Evolutionary conservation across 306 rosid species (phyloP).

Genomic region (Crataegus laevigata): DNA sequence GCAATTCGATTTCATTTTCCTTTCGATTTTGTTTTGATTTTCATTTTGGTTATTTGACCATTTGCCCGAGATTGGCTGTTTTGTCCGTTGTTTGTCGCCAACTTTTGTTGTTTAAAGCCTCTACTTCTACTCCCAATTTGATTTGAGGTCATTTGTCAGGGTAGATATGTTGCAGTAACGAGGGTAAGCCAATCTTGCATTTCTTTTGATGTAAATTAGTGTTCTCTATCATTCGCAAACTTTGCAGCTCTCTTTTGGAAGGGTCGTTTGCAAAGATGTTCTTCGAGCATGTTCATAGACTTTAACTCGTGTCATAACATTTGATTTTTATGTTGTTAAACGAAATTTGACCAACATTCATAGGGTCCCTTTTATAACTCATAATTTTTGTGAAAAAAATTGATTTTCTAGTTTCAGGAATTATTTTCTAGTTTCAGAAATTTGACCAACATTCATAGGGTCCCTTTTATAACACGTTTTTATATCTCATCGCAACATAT

Average conservation of each 20-base stretch:
- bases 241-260: background rate
- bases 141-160: background rate
- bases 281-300: background rate
- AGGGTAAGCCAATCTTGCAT: background rate
- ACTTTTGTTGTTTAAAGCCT: background rate
- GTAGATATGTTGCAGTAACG: background rate
- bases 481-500: no score
- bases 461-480: no score
- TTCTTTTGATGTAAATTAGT: background rate
- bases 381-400: no score
- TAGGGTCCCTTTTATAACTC: no score
- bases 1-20: background rate
- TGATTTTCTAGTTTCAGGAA: no score
- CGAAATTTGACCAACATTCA: no score
- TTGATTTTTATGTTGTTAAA: no score
- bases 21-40: background rate
- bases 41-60: background rate
- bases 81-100: background rate
- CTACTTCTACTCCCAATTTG: background rate
- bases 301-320: no score
- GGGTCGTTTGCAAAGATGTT: background rate
- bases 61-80: background rate
- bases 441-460: no score
- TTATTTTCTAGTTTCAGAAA: no score
- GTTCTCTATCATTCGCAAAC: background rate